Evolutionary conservation across 2,329 filamentous ascomycete species (phyloP).

Genomic region (Penicillium sp.): DNA sequence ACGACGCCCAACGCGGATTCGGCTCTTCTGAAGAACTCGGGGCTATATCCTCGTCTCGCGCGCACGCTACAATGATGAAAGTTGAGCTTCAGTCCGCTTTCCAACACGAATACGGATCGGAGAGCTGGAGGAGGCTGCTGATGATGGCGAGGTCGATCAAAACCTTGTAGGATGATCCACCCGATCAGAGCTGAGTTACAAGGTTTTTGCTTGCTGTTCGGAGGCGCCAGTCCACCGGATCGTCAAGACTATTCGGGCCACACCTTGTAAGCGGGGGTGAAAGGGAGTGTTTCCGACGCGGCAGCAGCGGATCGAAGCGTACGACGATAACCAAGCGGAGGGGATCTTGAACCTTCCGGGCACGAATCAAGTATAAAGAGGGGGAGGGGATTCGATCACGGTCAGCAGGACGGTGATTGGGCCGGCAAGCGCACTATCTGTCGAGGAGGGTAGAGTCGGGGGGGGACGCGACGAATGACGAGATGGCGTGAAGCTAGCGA

Average conservation of each 20-base stretch:
- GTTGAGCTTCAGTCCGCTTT: not conserved
- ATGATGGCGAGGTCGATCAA: slow-evolving; percentile 7
- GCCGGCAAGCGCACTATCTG: slow-evolving; percentile 21
- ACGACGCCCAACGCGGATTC: slow-evolving; percentile 23
- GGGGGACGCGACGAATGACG: slow-evolving; percentile 17
- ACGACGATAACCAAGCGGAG: slow-evolving; percentile 13
- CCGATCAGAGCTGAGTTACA: not conserved
- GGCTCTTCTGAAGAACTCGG: not conserved
- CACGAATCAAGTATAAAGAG: slow-evolving; percentile 9
- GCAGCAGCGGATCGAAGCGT: slow-evolving; percentile 12
- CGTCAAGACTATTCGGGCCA: slow-evolving; percentile 3
- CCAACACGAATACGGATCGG: not conserved
- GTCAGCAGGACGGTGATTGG: slow-evolving; percentile 18
- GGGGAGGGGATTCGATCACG: slow-evolving; percentile 8
- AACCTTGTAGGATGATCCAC: slow-evolving; percentile 13
- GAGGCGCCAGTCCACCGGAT: slow-evolving; percentile 6
- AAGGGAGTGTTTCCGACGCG: slow-evolving; percentile 5
- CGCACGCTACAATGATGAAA: not conserved
- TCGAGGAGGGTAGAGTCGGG: slow-evolving; percentile 10
- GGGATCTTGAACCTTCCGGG: slow-evolving; percentile 18
- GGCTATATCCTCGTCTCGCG: not conserved
- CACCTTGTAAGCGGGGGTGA: not conserved
- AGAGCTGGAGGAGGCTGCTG: not conserved
- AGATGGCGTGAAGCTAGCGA: slow-evolving; percentile 25
- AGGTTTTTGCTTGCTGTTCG: slow-evolving; percentile 4